These are phyloP conservation scores for Candida verbasci DNA, from an alignment of 805 yeast genomes.

Conservation along the genomic window DNA sequence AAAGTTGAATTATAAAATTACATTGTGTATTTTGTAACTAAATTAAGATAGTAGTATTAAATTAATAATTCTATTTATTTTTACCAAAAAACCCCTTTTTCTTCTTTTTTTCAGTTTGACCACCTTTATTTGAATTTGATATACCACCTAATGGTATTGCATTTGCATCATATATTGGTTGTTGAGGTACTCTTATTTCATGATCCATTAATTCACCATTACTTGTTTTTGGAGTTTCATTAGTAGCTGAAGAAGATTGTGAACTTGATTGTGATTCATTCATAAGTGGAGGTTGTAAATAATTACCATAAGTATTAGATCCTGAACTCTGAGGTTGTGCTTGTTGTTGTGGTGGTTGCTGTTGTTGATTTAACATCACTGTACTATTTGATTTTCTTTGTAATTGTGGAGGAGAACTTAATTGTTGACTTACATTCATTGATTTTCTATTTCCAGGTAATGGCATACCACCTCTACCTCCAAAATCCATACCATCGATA, in stretches of 20 bases:
- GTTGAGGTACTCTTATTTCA: constrained; percentile 5
- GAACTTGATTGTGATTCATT: constrained; percentile 16
- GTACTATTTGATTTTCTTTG: constrained; percentile 11
- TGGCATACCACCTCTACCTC: constrained; percentile 48
- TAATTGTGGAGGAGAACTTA: constrained; percentile 1
- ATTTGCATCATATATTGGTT: constrained; percentile 11
- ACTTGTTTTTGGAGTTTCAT: constrained; percentile 21
- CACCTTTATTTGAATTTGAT: constrained; percentile 14
- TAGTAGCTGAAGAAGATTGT: constrained; percentile 18
- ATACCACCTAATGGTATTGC: constrained; percentile 29
- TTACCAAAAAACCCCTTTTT: constrained; percentile 25
- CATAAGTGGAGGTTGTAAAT: constrained; percentile 18
- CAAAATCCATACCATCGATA: constrained; percentile 32
- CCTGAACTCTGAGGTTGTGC: constrained; percentile 11
- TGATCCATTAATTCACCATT: constrained; percentile 13
- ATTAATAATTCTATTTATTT: constrained; percentile 9
- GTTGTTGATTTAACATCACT: constrained; percentile 8
- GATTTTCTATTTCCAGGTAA: constrained; percentile 9
- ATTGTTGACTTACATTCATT: constrained; percentile 5
- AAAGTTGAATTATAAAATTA: background rate
- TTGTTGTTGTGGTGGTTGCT: background rate
- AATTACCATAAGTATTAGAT: constrained; percentile 10
- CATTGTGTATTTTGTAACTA: background rate
- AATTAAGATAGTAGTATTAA: background rate
- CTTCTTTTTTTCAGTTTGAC: constrained; percentile 11